These are phyloP conservation scores for Phoma herbarum DNA, from an alignment of 2,329 filamentous ascomycete genomes.

Conservation along the genomic window DNA sequence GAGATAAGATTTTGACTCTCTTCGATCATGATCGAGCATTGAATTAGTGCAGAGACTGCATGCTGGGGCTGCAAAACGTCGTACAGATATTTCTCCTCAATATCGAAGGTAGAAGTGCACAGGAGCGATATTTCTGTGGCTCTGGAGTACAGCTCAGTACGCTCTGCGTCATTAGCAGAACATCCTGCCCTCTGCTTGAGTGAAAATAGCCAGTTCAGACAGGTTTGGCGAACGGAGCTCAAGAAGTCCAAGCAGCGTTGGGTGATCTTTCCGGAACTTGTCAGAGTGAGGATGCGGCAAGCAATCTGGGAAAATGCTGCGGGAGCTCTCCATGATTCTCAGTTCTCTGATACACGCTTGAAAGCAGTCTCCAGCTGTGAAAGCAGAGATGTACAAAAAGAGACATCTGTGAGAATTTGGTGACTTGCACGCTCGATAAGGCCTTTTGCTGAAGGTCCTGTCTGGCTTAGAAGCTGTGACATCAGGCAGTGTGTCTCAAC, in stretches of 20 bases:
- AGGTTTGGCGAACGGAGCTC: neutral
- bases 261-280: neutral
- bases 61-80: slow-evolving; percentile 35
- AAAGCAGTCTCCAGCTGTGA: neutral
- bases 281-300: neutral
- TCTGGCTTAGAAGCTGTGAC: neutral
- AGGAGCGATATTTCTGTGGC: slow-evolving; percentile 55
- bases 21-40: slow-evolving; percentile 33
- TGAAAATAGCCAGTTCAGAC: slow-evolving; percentile 48
- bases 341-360: neutral
- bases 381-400: neutral
- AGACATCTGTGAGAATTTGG: neutral
- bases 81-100: slow-evolving; percentile 47
- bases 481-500: neutral
- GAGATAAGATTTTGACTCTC: slow-evolving; percentile 32
- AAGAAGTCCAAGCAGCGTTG: neutral
- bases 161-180: slow-evolving; percentile 35
- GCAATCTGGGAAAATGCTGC: neutral
- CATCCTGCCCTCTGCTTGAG: slow-evolving; percentile 43
- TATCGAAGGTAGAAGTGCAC: slow-evolving; percentile 57
- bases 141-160: slow-evolving; percentile 45
- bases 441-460: neutral
- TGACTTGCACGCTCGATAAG: neutral
- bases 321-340: neutral
- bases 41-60: slow-evolving; percentile 29